These are phyloP conservation scores for Nosema granulosis DNA, from an alignment of 371 early-diverging fungal genomes.

Conservation along the genomic window DNA sequence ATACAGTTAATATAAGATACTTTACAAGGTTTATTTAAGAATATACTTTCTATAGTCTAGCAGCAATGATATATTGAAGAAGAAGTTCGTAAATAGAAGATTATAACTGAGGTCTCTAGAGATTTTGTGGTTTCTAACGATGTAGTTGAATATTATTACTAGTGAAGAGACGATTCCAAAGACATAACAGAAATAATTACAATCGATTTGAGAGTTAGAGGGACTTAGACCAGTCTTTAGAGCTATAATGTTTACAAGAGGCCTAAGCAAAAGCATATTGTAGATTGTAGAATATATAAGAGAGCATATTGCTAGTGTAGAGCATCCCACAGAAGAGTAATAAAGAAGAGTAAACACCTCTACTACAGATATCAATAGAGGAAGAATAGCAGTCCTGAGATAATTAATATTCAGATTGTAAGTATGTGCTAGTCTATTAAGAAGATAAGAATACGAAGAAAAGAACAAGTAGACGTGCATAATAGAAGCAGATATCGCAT, in stretches of 20 bases:
- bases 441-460: not conserved
- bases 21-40: conserved; percentile 3
- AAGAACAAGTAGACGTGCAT: not conserved
- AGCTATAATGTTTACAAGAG: not conserved
- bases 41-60: conserved; percentile 29
- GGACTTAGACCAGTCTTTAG: not conserved
- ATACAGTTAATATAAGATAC: too few species aligned
- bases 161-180: conserved; percentile 11
- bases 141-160: conserved; percentile 34
- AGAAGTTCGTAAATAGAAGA: conserved; percentile 15
- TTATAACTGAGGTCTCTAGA: conserved; percentile 29
- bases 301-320: conserved; percentile 15
- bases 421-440: not conserved
- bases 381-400: not conserved
- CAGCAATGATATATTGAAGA: conserved; percentile 20
- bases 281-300: conserved; percentile 24
- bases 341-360: not conserved
- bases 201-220: not conserved
- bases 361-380: not conserved
- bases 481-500: not conserved
- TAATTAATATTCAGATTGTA: not conserved
- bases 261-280: conserved; percentile 7
- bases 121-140: conserved; percentile 30
- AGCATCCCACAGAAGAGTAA: not conserved
- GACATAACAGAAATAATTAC: conserved; percentile 14